Evolutionary conservation across 768 basidiomycete genomes (phyloP), one percentile per base, ranked within the genome.

Genomic region (Pisolithus orientalis): DNA sequence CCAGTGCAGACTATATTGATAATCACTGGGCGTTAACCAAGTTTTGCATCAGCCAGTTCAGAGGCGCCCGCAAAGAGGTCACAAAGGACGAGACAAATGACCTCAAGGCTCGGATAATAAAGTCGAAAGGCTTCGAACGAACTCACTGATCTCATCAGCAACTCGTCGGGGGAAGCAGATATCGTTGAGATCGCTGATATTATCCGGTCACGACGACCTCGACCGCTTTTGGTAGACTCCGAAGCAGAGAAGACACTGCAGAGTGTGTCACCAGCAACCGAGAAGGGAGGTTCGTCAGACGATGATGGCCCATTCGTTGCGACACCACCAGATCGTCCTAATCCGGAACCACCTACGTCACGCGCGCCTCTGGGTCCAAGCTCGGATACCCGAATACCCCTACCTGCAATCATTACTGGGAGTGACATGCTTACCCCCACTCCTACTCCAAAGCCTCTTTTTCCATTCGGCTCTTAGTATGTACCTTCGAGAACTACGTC

Each of bases 21-120:
- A 87, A 94, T 61, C 78, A 87, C 62, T 94, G 83, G 80, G 74
- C 83, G 14, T 80, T 87, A 49, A 94, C 94, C 25, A 95, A 94
- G 64, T 94, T 92, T 69, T 90, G 93, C 59, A 70, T 89, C 27
- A 75, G 77, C 13, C 90, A 93, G 64, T 91, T 94, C 77, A 87
- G 86, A 61, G 84, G 83, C 2, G 66, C 76, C 3, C 80, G 83
- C 39, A 67, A 78, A 1, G 72, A 74, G 6, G 68, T 82, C 42
- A 77, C 73, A 34, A 90, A 85, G 61, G 68, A 75, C 1, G 79
- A 86, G 32, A 77, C 81, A 3, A 84, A 80, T 49, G 68, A 70
- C 2, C 67, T 84, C 44, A 77, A 78, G 47, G 75, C 82, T 16
- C 65, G 66, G 0, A 65, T 94, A 29, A 67, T 79, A 21, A 70